Evolutionary conservation across 2,329 filamentous ascomycete genomes (phyloP).

Genomic region (Aspergillus nomiae): DNA sequence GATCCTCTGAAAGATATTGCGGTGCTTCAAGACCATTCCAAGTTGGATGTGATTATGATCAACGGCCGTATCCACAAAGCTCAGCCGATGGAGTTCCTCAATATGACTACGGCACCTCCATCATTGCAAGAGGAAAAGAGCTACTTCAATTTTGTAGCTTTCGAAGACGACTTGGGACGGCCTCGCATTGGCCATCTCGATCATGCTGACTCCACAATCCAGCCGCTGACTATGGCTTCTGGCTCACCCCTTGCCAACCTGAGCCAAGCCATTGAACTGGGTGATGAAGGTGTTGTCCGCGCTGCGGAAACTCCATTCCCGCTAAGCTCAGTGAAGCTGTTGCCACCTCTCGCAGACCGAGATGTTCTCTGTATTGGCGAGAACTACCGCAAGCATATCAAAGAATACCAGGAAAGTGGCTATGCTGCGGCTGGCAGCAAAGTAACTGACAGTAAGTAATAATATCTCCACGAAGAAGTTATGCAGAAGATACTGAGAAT

Average conservation of each 20-base stretch:
- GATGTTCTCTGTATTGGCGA: slow-evolving; percentile 1
- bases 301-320: not conserved
- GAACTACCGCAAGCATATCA: not conserved
- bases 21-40: slow-evolving; percentile 47
- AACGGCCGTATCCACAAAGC: slow-evolving; percentile 52
- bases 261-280: not conserved
- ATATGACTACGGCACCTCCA: not conserved
- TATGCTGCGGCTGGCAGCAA: not conserved
- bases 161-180: not conserved
- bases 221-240: not conserved
- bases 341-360: not conserved
- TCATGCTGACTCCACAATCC: not conserved
- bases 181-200: not conserved
- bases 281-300: not conserved
- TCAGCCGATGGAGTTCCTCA: not conserved
- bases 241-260: not conserved
- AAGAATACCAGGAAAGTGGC: not conserved
- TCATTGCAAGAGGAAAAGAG: not conserved
- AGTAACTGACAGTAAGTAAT: not conserved
- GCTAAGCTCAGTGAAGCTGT: not conserved
- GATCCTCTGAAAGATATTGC: slow-evolving; percentile 47
- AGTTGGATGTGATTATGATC: slow-evolving; percentile 50
- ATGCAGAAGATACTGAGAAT: not conserved
- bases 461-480: too few relatives aligned
- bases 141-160: slow-evolving; percentile 4